Conservation (phyloP, 179 eudicot species). For the Vitellaria paradoxa region DNA sequence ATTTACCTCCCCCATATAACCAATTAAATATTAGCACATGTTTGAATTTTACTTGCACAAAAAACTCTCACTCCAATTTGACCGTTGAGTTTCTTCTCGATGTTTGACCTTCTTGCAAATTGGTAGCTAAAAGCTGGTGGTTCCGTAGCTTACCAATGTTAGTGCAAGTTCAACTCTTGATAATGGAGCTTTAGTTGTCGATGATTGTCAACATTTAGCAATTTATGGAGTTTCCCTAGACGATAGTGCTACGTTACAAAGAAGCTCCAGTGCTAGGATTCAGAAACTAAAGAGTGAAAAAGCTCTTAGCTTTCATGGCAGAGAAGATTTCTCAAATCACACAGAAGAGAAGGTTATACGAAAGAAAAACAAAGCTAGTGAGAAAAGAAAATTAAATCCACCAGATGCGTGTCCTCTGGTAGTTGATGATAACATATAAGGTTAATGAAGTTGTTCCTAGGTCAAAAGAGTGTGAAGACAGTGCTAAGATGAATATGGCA, state of each 20-base stretch:
- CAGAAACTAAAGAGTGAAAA: conserved; percentile 16
- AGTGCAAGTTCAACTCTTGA: neutral
- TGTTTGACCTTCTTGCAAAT: neutral
- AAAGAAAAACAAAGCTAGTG: no score
- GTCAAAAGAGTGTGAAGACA: neutral
- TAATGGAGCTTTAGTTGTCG: neutral
- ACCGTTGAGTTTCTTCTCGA: neutral
- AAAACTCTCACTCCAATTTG: no score
- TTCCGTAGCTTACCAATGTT: neutral
- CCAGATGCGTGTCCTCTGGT: neutral
- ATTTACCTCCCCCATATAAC: no score
- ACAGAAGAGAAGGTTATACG: neutral
- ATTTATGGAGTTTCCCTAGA: conserved; percentile 1
- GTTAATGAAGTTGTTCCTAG: neutral
- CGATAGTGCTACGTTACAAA: neutral
- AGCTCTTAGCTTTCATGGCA: neutral
- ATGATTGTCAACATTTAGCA: neutral
- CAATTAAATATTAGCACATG: no score
- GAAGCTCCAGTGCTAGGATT: conserved; percentile 26
- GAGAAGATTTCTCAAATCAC: neutral
- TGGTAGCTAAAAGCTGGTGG: conserved; percentile 10
- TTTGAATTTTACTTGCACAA: neutral
- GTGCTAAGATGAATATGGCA: neutral
- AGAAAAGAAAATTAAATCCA: conserved; percentile 5
- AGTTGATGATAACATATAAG: neutral